Base-by-base conservation (phyloP, 2,329 filamentous ascomycete species). In the Colletotrichum siamense region DNA sequence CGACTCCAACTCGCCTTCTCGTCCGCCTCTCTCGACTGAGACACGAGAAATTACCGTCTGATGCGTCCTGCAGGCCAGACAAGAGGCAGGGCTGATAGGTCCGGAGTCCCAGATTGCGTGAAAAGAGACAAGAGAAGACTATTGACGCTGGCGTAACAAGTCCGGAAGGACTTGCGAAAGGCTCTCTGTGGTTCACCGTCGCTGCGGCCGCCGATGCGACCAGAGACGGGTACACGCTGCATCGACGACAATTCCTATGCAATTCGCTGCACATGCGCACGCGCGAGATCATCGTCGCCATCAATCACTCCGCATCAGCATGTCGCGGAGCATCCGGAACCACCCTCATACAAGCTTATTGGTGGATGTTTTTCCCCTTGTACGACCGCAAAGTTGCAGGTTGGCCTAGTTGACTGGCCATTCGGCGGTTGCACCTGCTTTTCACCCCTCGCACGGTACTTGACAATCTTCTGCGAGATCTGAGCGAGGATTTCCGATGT, bases 111-210 rank as follows among this genome's bases (percentile, higher is more conserved):
- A 22, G 13, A 26, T 63, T 52, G 52, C 24, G 7, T 15, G 36
- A 5, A 52, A 30, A 32, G 34, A 32, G 62, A 30, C 6, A 36
- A 28, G 30, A 39, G 15, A n/a, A 61, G 10, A 55, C 62, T 62
- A 75, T 55, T 52, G 73, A 67, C 8, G 39, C 24, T n/a, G 36
- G 62, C 39, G 34, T 61, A 49, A 61, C 64, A 22, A 76, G 26
- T 36, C 22, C 12, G 69, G 73, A 73, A 69, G 22, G 49, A 7
- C 57, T 76, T 76, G 73, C 73, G 64, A 76, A 28, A 10, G 18
- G 26, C 32, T 12, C 49, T 16, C 16, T 34, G n/a, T n/a, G 36
- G 18, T 26, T 36, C 10, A 18, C 26, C 16, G n/a, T 26, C 7
- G 8, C 65, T 22, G 34, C 59, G 36, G 32, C 61, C 34, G 49